Conservation (phyloP, 2,329 filamentous ascomycete species). For the Fusarium sambucinum region DNA sequence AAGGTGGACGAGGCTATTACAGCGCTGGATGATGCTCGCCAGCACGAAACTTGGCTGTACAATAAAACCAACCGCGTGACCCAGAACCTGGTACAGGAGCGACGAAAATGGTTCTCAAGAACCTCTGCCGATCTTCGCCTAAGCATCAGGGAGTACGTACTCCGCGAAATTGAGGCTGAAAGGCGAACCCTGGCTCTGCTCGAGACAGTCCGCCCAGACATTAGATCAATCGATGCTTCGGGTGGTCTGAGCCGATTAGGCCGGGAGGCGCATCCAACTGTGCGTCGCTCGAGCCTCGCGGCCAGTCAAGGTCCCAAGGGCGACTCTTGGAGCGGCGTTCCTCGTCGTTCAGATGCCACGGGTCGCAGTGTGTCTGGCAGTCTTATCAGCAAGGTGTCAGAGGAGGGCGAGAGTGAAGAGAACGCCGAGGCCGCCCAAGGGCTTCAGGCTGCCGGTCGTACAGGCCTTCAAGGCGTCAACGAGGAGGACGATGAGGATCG, state of each 20-base stretch:
- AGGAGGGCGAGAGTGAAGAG: constrained; percentile 68
- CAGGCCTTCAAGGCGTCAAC: constrained; percentile 68
- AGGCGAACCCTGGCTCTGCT: constrained; percentile 89
- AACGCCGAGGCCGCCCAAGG: constrained; percentile 54
- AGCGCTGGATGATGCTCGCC: constrained; percentile 86
- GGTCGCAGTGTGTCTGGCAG: constrained; percentile 82
- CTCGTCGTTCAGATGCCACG: constrained; percentile 82
- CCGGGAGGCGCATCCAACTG: constrained; percentile 83
- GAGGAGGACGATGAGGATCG: constrained; percentile 94
- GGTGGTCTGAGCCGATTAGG: constrained; percentile 92
- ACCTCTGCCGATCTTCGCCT: constrained; percentile 86
- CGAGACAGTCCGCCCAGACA: constrained; percentile 93
- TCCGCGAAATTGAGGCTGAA: constrained; percentile 96
- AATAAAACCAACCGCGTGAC: constrained; percentile 92
- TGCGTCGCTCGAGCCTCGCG: constrained; percentile 80
- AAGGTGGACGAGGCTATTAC: constrained; percentile 99
- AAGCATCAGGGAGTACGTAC: constrained; percentile 90
- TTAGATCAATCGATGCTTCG: constrained; percentile 90
- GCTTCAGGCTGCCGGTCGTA: constrained; percentile 55
- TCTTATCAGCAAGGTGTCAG: constrained; percentile 72
- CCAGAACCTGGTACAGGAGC: constrained; percentile 86
- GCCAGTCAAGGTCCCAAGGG: constrained; percentile 95
- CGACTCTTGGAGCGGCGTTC: constrained; percentile 97
- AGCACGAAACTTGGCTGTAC: constrained; percentile 82
- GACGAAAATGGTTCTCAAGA: constrained; percentile 88